Conservation (phyloP, 768 basidiomycete genomes). For the Fistulinella prunicolor region DNA sequence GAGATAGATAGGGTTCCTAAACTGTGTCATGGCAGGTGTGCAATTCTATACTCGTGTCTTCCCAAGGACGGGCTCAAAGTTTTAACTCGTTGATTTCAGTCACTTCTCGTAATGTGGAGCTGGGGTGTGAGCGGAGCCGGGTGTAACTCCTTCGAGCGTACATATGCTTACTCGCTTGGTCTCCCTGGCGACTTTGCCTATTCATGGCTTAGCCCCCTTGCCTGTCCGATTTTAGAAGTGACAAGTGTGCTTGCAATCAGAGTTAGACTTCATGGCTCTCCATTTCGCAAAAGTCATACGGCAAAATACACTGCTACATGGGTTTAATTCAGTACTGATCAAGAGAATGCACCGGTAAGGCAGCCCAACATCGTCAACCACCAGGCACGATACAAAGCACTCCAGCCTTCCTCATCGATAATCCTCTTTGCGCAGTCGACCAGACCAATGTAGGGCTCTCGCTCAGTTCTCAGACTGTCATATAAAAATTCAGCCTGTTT, state of each 20-base stretch:
- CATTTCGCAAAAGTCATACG: too few species aligned
- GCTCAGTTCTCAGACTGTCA: conserved; percentile 66
- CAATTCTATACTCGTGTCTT: not conserved
- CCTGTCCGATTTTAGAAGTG: too few species aligned
- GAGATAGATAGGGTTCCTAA: not conserved
- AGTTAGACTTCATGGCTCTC: not conserved
- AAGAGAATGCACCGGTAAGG: conserved; percentile 48
- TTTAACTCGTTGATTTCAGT: too few species aligned
- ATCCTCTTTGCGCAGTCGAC: conserved; percentile 76
- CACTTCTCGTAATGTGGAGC: too few species aligned
- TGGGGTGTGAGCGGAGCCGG: too few species aligned
- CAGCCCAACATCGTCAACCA: conserved; percentile 75
- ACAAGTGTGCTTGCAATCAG: not conserved
- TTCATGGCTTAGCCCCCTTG: too few species aligned
- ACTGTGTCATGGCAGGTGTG: too few species aligned
- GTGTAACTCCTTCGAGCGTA: too few species aligned
- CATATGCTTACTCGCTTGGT: too few species aligned
- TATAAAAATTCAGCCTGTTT: not conserved
- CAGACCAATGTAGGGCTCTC: conserved; percentile 74
- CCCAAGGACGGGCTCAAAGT: not conserved
- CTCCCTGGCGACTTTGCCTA: too few species aligned
- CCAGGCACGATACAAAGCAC: conserved; percentile 78
- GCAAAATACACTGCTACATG: not conserved
- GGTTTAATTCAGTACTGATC: conserved; percentile 1
- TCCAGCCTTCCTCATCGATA: conserved; percentile 73